Conservation (phyloP, 352 stramenopile species). For the Phytopythium chamaehyphon region DNA sequence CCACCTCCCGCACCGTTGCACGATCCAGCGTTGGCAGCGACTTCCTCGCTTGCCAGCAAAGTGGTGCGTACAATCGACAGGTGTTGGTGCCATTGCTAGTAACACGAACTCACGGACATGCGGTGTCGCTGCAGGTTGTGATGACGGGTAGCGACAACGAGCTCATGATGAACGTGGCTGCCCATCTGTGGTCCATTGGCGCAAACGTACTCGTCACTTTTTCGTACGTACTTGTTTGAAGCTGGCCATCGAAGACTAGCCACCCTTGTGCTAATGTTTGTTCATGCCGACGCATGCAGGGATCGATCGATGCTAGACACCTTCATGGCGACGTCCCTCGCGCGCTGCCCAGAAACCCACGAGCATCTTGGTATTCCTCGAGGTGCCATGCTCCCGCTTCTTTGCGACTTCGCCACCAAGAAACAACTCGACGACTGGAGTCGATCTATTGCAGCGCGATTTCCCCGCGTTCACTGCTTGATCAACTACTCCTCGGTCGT, state of each 20-base stretch:
- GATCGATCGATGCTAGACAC: constrained; percentile 36
- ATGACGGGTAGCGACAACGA: constrained; percentile 56
- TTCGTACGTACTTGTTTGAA: constrained; percentile 31
- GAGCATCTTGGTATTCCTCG: constrained; percentile 29
- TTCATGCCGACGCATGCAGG: constrained; percentile 12
- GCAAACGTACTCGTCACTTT: constrained; percentile 68
- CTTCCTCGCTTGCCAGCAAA: constrained; percentile 4
- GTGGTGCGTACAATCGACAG: background rate
- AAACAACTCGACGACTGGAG: constrained; percentile 59
- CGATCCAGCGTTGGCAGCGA: background rate
- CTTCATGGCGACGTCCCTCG: constrained; percentile 52
- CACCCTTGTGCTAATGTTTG: background rate
- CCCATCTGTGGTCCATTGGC: constrained; percentile 60
- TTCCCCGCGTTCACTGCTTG: constrained; percentile 58
- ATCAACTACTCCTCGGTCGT: constrained; percentile 53
- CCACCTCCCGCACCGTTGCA: constrained; percentile 9
- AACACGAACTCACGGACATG: background rate
- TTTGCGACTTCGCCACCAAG: constrained; percentile 41
- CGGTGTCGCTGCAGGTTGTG: constrained; percentile 35
- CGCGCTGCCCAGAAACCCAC: constrained; percentile 39
- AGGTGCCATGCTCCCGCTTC: constrained; percentile 51
- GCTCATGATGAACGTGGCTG: constrained; percentile 39
- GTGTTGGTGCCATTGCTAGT: background rate
- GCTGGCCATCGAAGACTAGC: too few relatives aligned
- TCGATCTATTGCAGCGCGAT: constrained; percentile 46